Base-by-base conservation (phyloP, 371 early-diverging fungal genomes). In the Apophysomyces ossiformis region DNA sequence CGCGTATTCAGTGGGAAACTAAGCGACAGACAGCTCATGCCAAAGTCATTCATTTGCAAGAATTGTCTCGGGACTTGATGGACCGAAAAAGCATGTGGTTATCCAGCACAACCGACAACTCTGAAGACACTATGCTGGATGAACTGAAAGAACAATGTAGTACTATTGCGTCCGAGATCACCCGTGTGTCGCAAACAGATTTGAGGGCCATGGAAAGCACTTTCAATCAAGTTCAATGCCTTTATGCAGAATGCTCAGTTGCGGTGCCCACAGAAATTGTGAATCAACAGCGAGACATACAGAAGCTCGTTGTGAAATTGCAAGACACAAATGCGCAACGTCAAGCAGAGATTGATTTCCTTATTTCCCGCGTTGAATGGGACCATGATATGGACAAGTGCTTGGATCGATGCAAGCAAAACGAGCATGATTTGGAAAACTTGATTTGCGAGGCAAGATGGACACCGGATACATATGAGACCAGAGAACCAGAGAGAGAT, bases 401-500 rank as follows among this genome's bases (percentile, higher is more conserved):
- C 37, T 21, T 72, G 7, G 57, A 50, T 11, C 32, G 38, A 6
- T 71, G 74, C 58, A 37, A 32, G 6, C 59, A 67, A 12, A 60
- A 64, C 21, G 73, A 72, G 12, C n/a, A 57, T 35, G 57, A 57
- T 1, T 59, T 69, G 1, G 72, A 74, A 56, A 36, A 35, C 0
- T 68, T 70, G 57, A 75, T 75, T 37, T 47, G 63, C 1, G 15
- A 35, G 15, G 72, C 75, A 16, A 64, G 78, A 21, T 77, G 78
- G 75, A 58, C 67, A 36, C 21, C 59, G 21, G 56, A 37, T 6
- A 44, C 59, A 12, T 47, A 21, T 0, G 21, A 50, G 4, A 26
- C n/a, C 2, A 2, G 21, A 9, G 21, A n/a, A 50, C 9, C 21
- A 36, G 21, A 56, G 15, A 12, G 56, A 16, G 26, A 11, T 32